phyloP scores from a whole-genome alignment of 169 alveolate species.

The Eimeria falciformis region DNA sequence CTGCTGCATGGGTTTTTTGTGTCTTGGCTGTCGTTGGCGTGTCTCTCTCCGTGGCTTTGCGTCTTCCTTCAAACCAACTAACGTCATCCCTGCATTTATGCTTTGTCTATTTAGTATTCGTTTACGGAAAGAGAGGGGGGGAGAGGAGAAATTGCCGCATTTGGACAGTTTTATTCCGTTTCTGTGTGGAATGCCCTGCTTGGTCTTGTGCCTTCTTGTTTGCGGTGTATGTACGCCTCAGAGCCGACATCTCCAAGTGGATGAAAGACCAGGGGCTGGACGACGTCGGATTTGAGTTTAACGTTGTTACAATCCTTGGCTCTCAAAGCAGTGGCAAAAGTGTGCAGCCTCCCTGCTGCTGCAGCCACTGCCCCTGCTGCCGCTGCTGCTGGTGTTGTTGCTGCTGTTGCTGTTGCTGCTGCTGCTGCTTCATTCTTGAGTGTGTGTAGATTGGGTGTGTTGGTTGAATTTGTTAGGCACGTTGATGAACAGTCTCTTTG shows the following conservation, averaged over 20 bases:
- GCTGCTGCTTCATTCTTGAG: neutral
- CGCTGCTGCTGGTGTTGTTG: neutral
- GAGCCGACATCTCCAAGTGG: constrained; percentile 70
- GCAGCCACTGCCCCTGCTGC: neutral
- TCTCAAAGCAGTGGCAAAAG: constrained; percentile 95
- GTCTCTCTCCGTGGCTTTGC: neutral
- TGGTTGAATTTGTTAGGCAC: constrained; percentile 83
- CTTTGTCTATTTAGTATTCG: neutral
- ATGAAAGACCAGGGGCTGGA: constrained; percentile 25
- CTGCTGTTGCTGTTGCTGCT: neutral
- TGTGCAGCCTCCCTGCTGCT: neutral
- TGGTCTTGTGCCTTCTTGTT: neutral
- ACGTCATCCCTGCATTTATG: neutral
- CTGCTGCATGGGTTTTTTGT: neutral
- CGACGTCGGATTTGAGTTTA: constrained; percentile 82
- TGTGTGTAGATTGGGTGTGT: neutral
- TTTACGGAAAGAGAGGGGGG: neutral
- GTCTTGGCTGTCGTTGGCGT: neutral
- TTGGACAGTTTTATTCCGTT: neutral
- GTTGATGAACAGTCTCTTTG: constrained; percentile 88
- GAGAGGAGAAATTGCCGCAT: neutral
- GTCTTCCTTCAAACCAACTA: neutral
- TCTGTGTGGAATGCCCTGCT: neutral
- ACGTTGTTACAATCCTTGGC: constrained; percentile 92
- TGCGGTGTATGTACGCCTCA: constrained; percentile 22